Evolutionary conservation across 2,329 filamentous ascomycete genomes (phyloP).

Genomic region (Cordyceps pruinosa): DNA sequence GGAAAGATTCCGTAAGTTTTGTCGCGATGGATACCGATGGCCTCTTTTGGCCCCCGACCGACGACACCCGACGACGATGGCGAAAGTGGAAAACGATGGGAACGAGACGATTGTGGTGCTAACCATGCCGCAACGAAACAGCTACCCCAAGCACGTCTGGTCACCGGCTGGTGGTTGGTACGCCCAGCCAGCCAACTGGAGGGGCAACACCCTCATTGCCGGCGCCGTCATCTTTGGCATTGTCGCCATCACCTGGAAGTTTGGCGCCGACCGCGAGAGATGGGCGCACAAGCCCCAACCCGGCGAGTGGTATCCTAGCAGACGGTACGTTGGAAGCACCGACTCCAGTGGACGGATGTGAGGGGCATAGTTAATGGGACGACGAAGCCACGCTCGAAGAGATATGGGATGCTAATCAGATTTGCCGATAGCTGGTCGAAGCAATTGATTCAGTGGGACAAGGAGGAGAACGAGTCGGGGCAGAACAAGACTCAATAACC

Average conservation of each 20-base stretch:
- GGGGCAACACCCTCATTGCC: constrained; percentile 76
- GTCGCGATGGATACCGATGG: constrained; percentile 8
- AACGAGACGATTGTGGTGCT: constrained; percentile 12
- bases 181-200: constrained; percentile 90
- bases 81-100: background rate
- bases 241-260: constrained; percentile 59
- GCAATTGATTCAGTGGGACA: constrained; percentile 39
- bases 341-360: background rate
- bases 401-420: background rate
- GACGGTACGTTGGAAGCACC: constrained; percentile 56
- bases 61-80: constrained; percentile 16
- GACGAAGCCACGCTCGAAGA: background rate
- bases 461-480: constrained; percentile 33
- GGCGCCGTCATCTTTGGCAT: constrained; percentile 62
- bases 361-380: background rate
- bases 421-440: constrained; percentile 34
- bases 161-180: constrained; percentile 98
- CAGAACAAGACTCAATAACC: constrained; percentile 24
- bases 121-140: constrained; percentile 32
- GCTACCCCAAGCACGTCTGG: constrained; percentile 99
- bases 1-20: constrained; percentile 52
- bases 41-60: background rate
- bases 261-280: constrained; percentile 67
- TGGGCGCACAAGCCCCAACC: constrained; percentile 70
- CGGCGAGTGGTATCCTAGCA: constrained; percentile 73